Evolutionary conservation across 2,329 filamentous ascomycete genomes (phyloP).

Genomic region (Phialophora chinensis): DNA sequence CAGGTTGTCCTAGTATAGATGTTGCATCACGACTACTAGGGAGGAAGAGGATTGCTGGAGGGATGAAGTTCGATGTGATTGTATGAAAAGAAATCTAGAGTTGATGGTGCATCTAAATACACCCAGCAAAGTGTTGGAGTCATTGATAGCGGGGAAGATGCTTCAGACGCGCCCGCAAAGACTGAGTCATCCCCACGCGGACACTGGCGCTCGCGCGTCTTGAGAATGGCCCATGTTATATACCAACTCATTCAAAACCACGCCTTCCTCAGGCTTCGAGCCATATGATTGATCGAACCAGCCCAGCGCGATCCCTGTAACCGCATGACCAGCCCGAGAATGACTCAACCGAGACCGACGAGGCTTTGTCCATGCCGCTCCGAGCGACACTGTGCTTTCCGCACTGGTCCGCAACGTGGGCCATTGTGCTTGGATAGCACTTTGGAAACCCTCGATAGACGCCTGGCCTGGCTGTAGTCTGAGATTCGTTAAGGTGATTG

Average conservation of each 20-base stretch:
- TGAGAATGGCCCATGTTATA: neutral
- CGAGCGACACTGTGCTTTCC: neutral
- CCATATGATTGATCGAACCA: neutral
- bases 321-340: neutral
- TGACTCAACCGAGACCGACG: neutral
- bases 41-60: neutral
- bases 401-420: neutral
- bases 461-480: neutral
- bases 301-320: neutral
- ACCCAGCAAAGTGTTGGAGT: slow-evolving; percentile 23
- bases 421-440: neutral
- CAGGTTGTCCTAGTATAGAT: slow-evolving; percentile 24
- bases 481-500: slow-evolving; percentile 11
- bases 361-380: neutral
- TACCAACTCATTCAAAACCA: neutral
- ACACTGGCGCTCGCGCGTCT: neutral
- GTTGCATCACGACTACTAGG: slow-evolving; percentile 14
- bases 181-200: slow-evolving; percentile 17
- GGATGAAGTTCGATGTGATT: slow-evolving; percentile 5
- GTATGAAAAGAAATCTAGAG: neutral
- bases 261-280: neutral
- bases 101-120: slow-evolving; percentile 11
- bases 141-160: slow-evolving; percentile 19
- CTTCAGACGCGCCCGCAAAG: slow-evolving; percentile 2
- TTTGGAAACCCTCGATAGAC: neutral